Conservation (phyloP, 2,329 filamentous ascomycete species). For the Trichophyton benhamiae region DNA sequence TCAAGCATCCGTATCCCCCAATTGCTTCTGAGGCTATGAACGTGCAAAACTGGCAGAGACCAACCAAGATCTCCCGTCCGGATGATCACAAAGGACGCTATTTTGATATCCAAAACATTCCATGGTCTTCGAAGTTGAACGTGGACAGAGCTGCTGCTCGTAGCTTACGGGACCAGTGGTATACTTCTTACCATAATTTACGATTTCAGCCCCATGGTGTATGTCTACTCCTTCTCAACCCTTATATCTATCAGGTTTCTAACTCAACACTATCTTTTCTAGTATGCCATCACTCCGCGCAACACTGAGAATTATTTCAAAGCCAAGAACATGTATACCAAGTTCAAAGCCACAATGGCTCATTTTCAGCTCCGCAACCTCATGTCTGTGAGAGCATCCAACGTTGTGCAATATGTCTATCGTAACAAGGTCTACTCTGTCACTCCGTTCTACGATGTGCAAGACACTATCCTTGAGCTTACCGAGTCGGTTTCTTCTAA, state of each 20-base stretch:
- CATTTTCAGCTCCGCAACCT: conserved; percentile 51
- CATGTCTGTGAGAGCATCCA: conserved; percentile 42
- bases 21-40: conserved; percentile 23
- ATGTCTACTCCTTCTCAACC: neutral
- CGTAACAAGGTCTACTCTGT: conserved; percentile 39
- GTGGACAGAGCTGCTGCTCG: conserved; percentile 28
- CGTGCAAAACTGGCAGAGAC: conserved; percentile 26
- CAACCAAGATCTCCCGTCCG: conserved; percentile 23
- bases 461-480: conserved; percentile 39
- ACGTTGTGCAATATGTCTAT: conserved; percentile 44
- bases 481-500: conserved; percentile 29
- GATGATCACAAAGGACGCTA: conserved; percentile 17
- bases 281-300: conserved; percentile 24
- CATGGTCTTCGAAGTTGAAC: conserved; percentile 27
- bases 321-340: conserved; percentile 38
- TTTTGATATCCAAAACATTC: conserved; percentile 33
- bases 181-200: conserved; percentile 31
- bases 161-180: conserved; percentile 29
- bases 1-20: conserved; percentile 6
- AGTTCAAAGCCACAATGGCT: conserved; percentile 38
- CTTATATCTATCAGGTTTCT: neutral
- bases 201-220: conserved; percentile 19
- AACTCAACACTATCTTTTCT: conserved; percentile 2
- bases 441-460: conserved; percentile 33
- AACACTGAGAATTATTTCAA: conserved; percentile 37